These are phyloP conservation scores for Lithospermum erythrorhizon DNA, from an alignment of 257 asterid genomes.

Conservation along the genomic window DNA sequence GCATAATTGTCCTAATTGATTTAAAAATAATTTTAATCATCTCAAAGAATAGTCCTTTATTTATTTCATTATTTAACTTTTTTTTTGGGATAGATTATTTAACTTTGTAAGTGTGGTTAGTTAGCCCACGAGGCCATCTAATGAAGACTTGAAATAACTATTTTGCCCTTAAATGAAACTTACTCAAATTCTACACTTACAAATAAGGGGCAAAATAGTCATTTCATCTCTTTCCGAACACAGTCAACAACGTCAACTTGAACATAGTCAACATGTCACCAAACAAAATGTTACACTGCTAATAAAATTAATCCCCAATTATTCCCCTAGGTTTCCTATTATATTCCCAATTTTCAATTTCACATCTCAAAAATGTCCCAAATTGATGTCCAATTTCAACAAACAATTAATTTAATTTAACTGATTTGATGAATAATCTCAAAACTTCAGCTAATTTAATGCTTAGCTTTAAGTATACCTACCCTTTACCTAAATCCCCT, in stretches of 20 bases:
- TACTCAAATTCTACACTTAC: too few species aligned
- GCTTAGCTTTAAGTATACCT: constrained; percentile 56
- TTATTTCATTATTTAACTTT: too few species aligned
- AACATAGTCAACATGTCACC: not conserved
- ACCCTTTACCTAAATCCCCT: constrained; percentile 41
- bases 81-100: too few species aligned
- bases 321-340: constrained; percentile 22
- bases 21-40: too few species aligned
- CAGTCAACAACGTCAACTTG: constrained; percentile 25
- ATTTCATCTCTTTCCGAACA: too few species aligned
- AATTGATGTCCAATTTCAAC: constrained; percentile 30
- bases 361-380: constrained; percentile 31
- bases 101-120: too few species aligned
- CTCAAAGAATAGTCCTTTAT: too few species aligned
- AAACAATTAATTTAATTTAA: constrained; percentile 15
- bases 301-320: not conserved
- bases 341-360: constrained; percentile 1
- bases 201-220: too few species aligned
- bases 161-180: too few species aligned
- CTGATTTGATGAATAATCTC: constrained; percentile 11
- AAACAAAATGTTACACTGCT: not conserved
- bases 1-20: too few species aligned
- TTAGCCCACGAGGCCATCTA: too few species aligned
- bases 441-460: constrained; percentile 32
- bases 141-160: too few species aligned